A percentile compares a stretch with the other conserved stretches of the same genome.
Conservation (phyloP, 768 basidiomycete species). For the Calvatia gigantea region DNA sequence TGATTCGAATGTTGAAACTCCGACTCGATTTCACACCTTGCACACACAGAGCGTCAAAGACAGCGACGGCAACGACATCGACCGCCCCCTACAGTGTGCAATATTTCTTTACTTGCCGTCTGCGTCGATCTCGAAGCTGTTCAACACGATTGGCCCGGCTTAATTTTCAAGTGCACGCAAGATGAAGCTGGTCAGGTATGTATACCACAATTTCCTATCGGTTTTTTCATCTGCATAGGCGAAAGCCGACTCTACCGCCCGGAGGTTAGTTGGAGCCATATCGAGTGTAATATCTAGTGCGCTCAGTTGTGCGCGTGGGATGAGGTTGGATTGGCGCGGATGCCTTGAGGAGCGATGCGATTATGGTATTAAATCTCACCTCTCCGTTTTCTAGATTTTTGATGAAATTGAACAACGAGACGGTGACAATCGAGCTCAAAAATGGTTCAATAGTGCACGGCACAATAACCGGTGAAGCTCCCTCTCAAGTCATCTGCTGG, state of each 20-base stretch:
- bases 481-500: background rate
- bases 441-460: conserved; percentile 95
- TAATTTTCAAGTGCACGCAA: conserved; percentile 12
- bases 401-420: conserved; percentile 99
- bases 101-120: background rate
- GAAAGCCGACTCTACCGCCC: conserved; percentile 6
- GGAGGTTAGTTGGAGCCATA: conserved; percentile 11
- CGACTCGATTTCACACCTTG: background rate
- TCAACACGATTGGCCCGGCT: background rate
- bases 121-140: background rate
- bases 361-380: conserved; percentile 8
- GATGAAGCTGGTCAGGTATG: conserved; percentile 85
- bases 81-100: background rate
- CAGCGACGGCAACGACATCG: background rate
- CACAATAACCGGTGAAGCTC: conserved; percentile 85
- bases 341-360: conserved; percentile 9
- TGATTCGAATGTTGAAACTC: conserved; percentile 3
- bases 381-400: conserved; percentile 66
- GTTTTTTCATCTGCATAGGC: background rate
- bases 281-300: background rate
- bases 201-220: conserved; percentile 14
- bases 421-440: conserved; percentile 96
- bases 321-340: conserved; percentile 2
- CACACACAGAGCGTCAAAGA: background rate
- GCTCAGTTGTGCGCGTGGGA: background rate